These are phyloP conservation scores for Dichotomocladium elegans DNA, from an alignment of 371 early-diverging fungal genomes.

Conservation along the genomic window DNA sequence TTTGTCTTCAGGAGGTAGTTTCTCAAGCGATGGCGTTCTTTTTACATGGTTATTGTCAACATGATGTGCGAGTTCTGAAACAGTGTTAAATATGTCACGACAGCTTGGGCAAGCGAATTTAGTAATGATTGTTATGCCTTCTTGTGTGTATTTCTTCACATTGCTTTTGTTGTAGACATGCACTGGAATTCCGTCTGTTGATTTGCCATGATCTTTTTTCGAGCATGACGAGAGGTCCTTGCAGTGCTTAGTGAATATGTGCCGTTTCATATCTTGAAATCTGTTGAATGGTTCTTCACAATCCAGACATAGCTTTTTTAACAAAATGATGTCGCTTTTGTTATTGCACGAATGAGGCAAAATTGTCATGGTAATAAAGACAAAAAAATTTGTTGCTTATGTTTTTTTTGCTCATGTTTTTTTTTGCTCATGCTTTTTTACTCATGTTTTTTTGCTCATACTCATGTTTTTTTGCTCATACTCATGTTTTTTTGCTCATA, in stretches of 20 bases:
- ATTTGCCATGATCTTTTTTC: slow-evolving; percentile 14
- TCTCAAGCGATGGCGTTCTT: slow-evolving; percentile 9
- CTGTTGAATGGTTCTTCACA: slow-evolving; percentile 10
- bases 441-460: too few species aligned
- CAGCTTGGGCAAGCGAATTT: slow-evolving; percentile 11
- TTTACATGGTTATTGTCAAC: slow-evolving; percentile 12
- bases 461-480: too few species aligned
- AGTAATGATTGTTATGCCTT: slow-evolving; percentile 4
- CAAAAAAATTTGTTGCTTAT: too few species aligned
- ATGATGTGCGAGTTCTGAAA: slow-evolving; percentile 11
- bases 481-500: too few species aligned
- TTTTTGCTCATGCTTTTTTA: too few species aligned
- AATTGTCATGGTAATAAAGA: too few species aligned
- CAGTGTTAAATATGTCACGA: slow-evolving; percentile 2
- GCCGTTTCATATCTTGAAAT: slow-evolving; percentile 13
- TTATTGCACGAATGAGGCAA: slow-evolving; percentile 8
- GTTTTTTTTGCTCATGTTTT: too few species aligned
- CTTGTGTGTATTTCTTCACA: slow-evolving; percentile 13
- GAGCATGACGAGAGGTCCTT: slow-evolving; percentile 10
- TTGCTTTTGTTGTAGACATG: slow-evolving; percentile 14
- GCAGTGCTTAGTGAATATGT: slow-evolving; percentile 10
- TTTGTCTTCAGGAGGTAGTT: slow-evolving; percentile 5
- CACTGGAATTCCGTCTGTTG: slow-evolving; percentile 11
- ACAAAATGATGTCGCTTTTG: slow-evolving; percentile 1
- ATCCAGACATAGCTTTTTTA: slow-evolving; percentile 6